Base-by-base conservation (phyloP, 208 protist species). In the Phytomonas francai region DNA sequence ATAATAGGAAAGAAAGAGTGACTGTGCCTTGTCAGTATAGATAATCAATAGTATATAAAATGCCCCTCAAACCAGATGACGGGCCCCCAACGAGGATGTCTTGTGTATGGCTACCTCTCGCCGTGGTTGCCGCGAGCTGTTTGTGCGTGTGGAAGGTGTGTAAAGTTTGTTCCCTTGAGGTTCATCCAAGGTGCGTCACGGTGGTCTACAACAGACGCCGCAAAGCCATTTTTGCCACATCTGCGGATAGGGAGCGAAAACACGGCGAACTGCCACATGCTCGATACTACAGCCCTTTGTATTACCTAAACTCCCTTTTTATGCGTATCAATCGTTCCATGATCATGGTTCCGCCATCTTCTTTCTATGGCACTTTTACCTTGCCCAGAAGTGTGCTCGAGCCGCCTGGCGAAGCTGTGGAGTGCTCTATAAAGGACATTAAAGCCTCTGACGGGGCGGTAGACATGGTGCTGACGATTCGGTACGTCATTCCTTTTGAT, bases 181-280 rank as follows among this genome's bases (percentile, higher is more conserved):
- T 92, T 31, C 76, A 84, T 64, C 86, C 78, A 6, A 68, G 76
- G 39, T 92, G 85, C 64, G 74, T 91, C n/a, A 83, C 83, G n/a
- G 75, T 92, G 30, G 85, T 94, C 32, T 94, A 91, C 69, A 85
- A 94, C 70, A 92, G 86, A 3, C 84, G 89, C 9, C 79, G 89
- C 28, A 79, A 80, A 33, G 72, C 81, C 5, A 73, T 91, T 16
- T 68, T 94, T 29, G 74, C 77, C 65, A 89, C 88, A 4, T 89
- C 88, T 4, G 77, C 79, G 27, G 88, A 90, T 61, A 42, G 75
- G 54, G 82, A 85, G 56, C 63, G 74, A 49, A 67, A 30, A 29
- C 58, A 54, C 0, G 76, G 84, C 8, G 60, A 70, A 6, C 56
- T 86, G 14, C 75, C 77, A 25, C 79, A 77, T 6, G 69, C 83